A percentile compares a stretch with the other conserved stretches of the same genome.
Conservation (phyloP, 495 filamentous ascomycete species). For the Talaromyces stipitatus region DNA sequence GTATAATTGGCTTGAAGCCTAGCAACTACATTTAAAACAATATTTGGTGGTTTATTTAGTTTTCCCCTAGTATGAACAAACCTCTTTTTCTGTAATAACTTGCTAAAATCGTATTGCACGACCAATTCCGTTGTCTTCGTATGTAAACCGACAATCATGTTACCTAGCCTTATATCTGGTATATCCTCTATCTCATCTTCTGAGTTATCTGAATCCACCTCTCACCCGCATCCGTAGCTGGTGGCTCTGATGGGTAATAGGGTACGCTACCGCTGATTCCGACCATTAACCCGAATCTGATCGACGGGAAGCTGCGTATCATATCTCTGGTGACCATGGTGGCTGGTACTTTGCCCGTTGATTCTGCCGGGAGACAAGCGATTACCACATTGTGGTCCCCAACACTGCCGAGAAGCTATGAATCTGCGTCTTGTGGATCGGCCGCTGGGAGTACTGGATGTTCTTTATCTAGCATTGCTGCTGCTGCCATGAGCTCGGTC, state of each 20-base stretch:
- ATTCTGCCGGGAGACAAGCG: slow-evolving; percentile 18
- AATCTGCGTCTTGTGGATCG: slow-evolving; percentile 17
- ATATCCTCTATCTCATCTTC: background rate
- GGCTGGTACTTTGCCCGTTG: slow-evolving; percentile 7
- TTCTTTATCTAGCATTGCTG: slow-evolving; percentile 26
- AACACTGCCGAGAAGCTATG: slow-evolving; percentile 25
- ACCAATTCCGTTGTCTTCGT: slow-evolving; percentile 18
- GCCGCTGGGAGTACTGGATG: slow-evolving; percentile 6
- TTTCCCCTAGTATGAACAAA: slow-evolving; percentile 18
- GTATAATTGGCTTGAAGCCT: slow-evolving; percentile 15
- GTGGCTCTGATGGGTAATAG: background rate
- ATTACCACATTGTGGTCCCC: slow-evolving; percentile 33
- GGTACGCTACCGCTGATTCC: slow-evolving; percentile 33
- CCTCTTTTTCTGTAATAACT: slow-evolving; percentile 9
- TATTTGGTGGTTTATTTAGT: slow-evolving; percentile 14
- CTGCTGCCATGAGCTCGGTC: slow-evolving; percentile 26
- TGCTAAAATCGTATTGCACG: slow-evolving; percentile 33
- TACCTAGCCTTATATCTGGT: slow-evolving; percentile 20
- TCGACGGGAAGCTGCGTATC: slow-evolving; percentile 25
- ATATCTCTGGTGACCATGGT: slow-evolving; percentile 22
- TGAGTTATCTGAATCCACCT: background rate
- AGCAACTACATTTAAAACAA: slow-evolving; percentile 14
- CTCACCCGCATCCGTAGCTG: background rate
- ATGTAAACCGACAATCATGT: slow-evolving; percentile 31
- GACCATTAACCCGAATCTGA: slow-evolving; percentile 36